These are phyloP conservation scores for Leucosporidium yakuticum DNA, from an alignment of 768 basidiomycete species.

Conservation along the genomic window DNA sequence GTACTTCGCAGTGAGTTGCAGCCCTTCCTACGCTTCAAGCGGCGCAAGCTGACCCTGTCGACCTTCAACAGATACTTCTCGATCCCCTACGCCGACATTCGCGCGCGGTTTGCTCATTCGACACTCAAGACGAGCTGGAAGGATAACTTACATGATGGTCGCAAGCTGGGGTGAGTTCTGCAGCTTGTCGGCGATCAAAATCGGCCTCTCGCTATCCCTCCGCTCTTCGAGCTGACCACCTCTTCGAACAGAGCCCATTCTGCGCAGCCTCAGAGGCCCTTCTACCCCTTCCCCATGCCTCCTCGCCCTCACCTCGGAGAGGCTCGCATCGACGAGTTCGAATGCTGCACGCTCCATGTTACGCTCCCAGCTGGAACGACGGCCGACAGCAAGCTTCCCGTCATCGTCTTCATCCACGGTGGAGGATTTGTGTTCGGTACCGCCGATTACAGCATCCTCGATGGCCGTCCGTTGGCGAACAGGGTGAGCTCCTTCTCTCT, in stretches of 20 bases:
- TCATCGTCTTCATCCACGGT: constrained; percentile 31
- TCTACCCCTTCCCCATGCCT: constrained; percentile 26
- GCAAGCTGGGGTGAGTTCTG: neutral
- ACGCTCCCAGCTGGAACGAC: neutral
- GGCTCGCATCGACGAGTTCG: constrained; percentile 17
- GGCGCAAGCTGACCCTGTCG: neutral
- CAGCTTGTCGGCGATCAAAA: neutral
- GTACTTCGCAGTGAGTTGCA: neutral
- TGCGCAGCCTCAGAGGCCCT: neutral
- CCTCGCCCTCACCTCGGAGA: constrained; percentile 13
- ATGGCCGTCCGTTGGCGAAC: neutral
- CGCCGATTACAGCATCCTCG: constrained; percentile 14
- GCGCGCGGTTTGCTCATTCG: constrained; percentile 14
- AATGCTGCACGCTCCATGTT: constrained; percentile 1
- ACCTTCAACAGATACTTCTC: constrained; percentile 5
- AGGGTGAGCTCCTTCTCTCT: neutral
- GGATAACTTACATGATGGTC: neutral
- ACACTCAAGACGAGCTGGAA: neutral
- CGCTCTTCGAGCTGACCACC: neutral
- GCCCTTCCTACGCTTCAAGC: neutral
- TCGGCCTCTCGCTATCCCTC: no score
- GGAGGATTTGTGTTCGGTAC: constrained; percentile 29
- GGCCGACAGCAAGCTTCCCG: constrained; percentile 8
- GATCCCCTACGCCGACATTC: constrained; percentile 14
- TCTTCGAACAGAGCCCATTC: neutral